Evolutionary conservation across 2,329 filamentous ascomycete genomes (phyloP).

Genomic region (Coniochaeta prunicola): DNA sequence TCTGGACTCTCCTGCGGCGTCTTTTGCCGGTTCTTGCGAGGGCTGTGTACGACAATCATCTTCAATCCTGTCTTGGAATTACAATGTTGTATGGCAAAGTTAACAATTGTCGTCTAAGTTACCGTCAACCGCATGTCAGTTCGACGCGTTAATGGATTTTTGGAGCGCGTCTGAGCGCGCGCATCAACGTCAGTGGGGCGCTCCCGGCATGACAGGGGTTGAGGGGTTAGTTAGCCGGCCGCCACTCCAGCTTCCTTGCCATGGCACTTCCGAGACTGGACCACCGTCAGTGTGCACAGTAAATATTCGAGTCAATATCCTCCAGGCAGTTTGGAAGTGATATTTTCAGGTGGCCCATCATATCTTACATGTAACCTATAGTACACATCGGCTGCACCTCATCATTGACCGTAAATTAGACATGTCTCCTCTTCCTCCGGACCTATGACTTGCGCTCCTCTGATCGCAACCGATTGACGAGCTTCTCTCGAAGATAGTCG

Average conservation of each 20-base stretch:
- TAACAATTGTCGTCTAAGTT: background rate
- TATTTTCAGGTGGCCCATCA: too few species aligned
- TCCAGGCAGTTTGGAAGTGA: too few species aligned
- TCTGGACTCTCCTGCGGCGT: slow-evolving; percentile 15
- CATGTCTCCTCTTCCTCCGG: background rate
- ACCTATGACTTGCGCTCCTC: background rate
- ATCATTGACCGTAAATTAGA: background rate
- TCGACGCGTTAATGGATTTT: slow-evolving; percentile 2
- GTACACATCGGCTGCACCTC: background rate
- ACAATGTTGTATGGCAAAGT: background rate
- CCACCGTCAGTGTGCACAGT: too few species aligned
- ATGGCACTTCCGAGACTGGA: too few species aligned
- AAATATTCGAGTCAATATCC: too few species aligned
- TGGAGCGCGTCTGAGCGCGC: slow-evolving; percentile 1
- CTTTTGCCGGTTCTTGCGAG: slow-evolving; percentile 12
- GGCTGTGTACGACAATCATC: slow-evolving; percentile 17
- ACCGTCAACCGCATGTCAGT: too few species aligned
- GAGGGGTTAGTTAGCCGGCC: too few species aligned
- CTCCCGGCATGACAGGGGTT: background rate
- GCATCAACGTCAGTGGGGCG: background rate
- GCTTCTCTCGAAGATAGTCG: slow-evolving; percentile 1
- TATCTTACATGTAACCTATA: background rate
- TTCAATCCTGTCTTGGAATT: background rate
- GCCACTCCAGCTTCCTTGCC: too few species aligned
- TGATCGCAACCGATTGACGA: background rate